Conservation (phyloP, 176 grass and related monocot species). For the Coix lacrymajobi region DNA sequence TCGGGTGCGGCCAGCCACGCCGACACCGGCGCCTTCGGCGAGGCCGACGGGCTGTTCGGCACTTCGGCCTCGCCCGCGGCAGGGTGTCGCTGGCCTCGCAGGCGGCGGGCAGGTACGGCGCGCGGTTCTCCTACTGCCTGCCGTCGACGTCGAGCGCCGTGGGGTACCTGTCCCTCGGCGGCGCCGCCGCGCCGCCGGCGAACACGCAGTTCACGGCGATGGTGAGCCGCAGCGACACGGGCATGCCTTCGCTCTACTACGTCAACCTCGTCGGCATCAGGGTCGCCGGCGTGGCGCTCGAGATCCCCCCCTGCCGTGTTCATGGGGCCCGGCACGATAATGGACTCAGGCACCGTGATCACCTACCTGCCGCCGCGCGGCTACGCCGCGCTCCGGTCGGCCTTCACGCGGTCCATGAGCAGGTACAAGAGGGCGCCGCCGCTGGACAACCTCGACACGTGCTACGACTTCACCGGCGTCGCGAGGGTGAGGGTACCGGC, state of each 20-base stretch:
- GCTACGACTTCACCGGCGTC: conserved; percentile 67
- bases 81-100: conserved; percentile 62
- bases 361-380: conserved; percentile 11
- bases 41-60: conserved; percentile 63
- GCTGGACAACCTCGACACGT: conserved; percentile 68
- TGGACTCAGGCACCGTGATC: no score
- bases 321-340: no score
- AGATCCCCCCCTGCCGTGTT: no score
- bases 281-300: conserved; percentile 36
- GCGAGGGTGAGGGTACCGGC: conserved; percentile 38
- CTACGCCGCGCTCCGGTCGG: conserved; percentile 37
- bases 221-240: background rate
- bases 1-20: conserved; percentile 60
- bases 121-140: conserved; percentile 76
- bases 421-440: conserved; percentile 41
- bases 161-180: conserved; percentile 56
- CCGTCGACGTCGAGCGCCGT: conserved; percentile 39
- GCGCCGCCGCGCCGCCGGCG: background rate
- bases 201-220: conserved; percentile 54
- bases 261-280: conserved; percentile 46
- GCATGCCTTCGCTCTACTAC: conserved; percentile 72
- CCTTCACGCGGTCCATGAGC: conserved; percentile 42
- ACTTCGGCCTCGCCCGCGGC: conserved; percentile 58
- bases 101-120: conserved; percentile 45
- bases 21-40: no score